Conservation (phyloP, 441 rosid species). For the Adansonia rubrostipa region DNA sequence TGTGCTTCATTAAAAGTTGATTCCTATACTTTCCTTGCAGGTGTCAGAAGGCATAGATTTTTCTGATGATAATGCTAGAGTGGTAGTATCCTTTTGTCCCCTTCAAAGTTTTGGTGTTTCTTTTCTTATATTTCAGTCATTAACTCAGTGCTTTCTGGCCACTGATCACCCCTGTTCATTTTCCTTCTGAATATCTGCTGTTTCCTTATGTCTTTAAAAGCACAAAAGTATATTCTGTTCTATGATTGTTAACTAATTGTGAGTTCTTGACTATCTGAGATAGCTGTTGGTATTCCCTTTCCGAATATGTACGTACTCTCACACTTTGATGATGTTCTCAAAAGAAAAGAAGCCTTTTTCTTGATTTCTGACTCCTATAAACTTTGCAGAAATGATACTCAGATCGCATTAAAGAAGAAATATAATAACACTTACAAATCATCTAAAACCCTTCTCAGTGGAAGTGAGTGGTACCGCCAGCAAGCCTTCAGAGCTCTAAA, state of each 20-base stretch:
- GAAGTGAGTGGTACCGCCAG: conserved; percentile 98
- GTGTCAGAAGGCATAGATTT: conserved; percentile 99
- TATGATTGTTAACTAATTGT: conserved; percentile 31
- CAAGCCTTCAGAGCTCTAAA: conserved; percentile 97
- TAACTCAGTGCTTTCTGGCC: conserved; percentile 10
- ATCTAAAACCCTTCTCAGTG: conserved; percentile 82
- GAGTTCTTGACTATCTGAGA: conserved; percentile 67
- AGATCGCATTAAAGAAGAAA: conserved; percentile 84
- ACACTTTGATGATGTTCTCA: conserved; percentile 16
- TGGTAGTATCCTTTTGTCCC: conserved; percentile 81
- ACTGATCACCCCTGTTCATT: not conserved
- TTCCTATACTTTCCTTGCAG: conserved; percentile 50
- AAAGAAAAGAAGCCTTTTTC: not conserved
- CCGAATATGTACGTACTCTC: conserved; percentile 80
- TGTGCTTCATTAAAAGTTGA: not conserved
- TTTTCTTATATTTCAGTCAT: conserved; percentile 21
- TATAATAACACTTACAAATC: conserved; percentile 79
- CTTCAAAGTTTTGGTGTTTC: conserved; percentile 25
- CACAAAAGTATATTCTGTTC: conserved; percentile 6
- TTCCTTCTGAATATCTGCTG: conserved; percentile 10
- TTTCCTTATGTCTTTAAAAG: conserved; percentile 2
- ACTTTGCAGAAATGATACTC: conserved; percentile 72
- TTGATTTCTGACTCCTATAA: conserved; percentile 36
- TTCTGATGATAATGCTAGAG: conserved; percentile 96
- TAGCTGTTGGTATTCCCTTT: conserved; percentile 96